Evolutionary conservation across 129 eudicot species (phyloP).

Genomic region (Rutidosis leptorrhynchoides): DNA sequence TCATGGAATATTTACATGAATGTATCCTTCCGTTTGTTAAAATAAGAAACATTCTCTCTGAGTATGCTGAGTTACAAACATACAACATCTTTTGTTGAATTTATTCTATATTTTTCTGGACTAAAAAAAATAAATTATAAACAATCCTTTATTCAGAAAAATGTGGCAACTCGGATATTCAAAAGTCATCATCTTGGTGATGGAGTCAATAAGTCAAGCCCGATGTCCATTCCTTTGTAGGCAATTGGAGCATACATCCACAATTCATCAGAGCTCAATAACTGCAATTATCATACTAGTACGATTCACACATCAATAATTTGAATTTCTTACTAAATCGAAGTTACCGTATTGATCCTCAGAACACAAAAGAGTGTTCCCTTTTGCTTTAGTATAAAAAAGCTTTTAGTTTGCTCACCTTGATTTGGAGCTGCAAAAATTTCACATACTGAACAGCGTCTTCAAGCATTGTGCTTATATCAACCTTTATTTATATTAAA

Average conservation of each 20-base stretch:
- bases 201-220: constrained; percentile 46
- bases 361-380: too few species aligned
- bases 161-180: background rate
- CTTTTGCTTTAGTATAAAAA: background rate
- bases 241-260: constrained; percentile 95
- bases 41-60: constrained; percentile 6
- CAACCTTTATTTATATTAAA: constrained; percentile 49
- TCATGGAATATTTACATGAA: constrained; percentile 15
- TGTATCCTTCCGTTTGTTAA: background rate
- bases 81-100: constrained; percentile 13
- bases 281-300: constrained; percentile 38
- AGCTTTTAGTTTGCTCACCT: constrained; percentile 38
- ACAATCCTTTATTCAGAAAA: background rate
- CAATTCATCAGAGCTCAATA: constrained; percentile 70
- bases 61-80: constrained; percentile 15
- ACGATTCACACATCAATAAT: background rate
- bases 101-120: constrained; percentile 17
- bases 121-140: constrained; percentile 1
- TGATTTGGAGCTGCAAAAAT: constrained; percentile 69
- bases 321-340: background rate
- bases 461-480: constrained; percentile 93
- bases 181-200: constrained; percentile 43
- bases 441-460: constrained; percentile 75
- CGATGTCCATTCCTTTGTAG: constrained; percentile 77
- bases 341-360: background rate